A percentile compares a stretch with the other conserved stretches of the same genome.
Conservation (phyloP, 257 asterid genomes). For the Petunia axillaris region DNA sequence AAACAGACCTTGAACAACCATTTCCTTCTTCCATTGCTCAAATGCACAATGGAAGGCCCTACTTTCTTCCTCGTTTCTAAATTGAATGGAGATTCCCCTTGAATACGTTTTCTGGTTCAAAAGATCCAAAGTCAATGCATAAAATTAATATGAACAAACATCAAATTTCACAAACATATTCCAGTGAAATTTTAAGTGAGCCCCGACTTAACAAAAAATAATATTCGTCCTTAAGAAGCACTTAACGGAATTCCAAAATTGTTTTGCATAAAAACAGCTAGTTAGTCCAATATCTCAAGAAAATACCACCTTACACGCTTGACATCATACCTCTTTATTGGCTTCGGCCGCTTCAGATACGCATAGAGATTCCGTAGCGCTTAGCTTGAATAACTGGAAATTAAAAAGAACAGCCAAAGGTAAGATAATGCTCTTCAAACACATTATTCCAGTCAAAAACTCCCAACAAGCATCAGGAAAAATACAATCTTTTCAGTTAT, state of each 20-base stretch:
- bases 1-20: conserved; percentile 76
- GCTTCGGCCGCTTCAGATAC: conserved; percentile 65
- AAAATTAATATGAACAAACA: conserved; percentile 29
- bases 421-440: conserved; percentile 12
- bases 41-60: conserved; percentile 89
- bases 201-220: background rate
- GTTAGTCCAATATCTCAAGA: background rate
- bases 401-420: conserved; percentile 17
- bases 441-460: background rate
- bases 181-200: background rate
- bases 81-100: conserved; percentile 84
- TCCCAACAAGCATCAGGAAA: background rate
- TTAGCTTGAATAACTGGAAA: conserved; percentile 80
- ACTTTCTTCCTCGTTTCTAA: conserved; percentile 90
- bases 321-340: conserved; percentile 65
- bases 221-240: too few relatives aligned
- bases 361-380: conserved; percentile 72
- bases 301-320: background rate
- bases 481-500: background rate
- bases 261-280: conserved; percentile 18
- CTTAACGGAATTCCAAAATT: background rate
- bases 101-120: conserved; percentile 84
- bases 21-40: conserved; percentile 92
- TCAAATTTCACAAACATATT: conserved; percentile 31
- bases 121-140: conserved; percentile 44